These are phyloP conservation scores for Leptographium procerum DNA, from an alignment of 2,329 filamentous ascomycete species.

Conservation along the genomic window DNA sequence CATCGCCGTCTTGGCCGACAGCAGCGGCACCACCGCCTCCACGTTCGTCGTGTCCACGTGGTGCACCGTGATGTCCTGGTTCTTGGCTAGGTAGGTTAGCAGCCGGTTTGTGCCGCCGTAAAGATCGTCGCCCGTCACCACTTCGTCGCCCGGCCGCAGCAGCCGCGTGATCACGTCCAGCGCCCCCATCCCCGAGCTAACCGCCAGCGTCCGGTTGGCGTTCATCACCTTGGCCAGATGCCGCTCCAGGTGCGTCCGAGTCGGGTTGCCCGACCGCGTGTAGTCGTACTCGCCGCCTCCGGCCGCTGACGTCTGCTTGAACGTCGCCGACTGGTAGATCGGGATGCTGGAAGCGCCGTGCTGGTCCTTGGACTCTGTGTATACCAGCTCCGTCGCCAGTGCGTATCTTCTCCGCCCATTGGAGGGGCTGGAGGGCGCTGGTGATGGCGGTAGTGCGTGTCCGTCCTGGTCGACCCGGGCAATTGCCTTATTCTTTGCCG, in stretches of 20 bases:
- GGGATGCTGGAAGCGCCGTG: conserved; percentile 94
- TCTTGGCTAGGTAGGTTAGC: conserved; percentile 79
- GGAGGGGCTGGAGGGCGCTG: conserved; percentile 81
- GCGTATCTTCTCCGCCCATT: conserved; percentile 76
- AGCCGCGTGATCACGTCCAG: conserved; percentile 91
- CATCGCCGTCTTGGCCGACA: conserved; percentile 81
- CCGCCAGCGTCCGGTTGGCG: conserved; percentile 78
- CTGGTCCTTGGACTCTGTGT: conserved; percentile 91
- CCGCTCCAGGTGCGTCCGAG: conserved; percentile 86
- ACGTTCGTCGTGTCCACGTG: conserved; percentile 88
- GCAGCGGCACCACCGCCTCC: conserved; percentile 54
- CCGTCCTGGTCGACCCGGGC: conserved; percentile 66
- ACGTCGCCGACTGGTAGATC: conserved; percentile 97
- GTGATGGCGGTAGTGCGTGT: conserved; percentile 78
- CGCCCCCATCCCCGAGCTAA: conserved; percentile 94
- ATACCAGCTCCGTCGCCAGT: conserved; percentile 90
- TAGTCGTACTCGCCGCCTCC: conserved; percentile 94
- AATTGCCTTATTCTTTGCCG: conserved; percentile 34
- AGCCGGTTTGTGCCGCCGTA: conserved; percentile 93
- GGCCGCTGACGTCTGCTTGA: conserved; percentile 77
- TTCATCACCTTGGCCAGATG: conserved; percentile 99
- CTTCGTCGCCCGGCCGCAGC: conserved; percentile 85
- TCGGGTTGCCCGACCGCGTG: conserved; percentile 94
- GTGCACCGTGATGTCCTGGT: conserved; percentile 86
- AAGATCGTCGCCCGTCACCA: conserved; percentile 91